Conservation (phyloP, 495 filamentous ascomycete genomes). For the Clohesyomyces aquaticus region DNA sequence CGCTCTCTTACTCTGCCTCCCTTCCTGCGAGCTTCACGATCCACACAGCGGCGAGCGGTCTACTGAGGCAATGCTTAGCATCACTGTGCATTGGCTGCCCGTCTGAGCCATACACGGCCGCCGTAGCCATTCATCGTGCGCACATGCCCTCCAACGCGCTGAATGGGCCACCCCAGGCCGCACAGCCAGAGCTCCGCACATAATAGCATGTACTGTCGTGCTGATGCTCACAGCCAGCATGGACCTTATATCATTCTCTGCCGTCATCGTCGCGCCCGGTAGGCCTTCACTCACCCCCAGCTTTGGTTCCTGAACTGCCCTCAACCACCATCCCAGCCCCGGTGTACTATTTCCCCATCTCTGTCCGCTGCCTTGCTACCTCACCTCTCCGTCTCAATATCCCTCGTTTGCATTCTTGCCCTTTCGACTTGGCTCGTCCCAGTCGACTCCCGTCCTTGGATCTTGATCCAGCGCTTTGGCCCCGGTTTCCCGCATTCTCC, state of each 20-base stretch:
- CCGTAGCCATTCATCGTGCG: constrained; percentile 17
- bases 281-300: neutral
- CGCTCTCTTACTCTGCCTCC: constrained; percentile 13
- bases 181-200: neutral
- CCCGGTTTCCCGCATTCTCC: constrained; percentile 27
- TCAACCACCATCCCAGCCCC: neutral
- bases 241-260: constrained; percentile 28
- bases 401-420: constrained; percentile 29
- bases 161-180: constrained; percentile 6
- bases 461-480: constrained; percentile 37
- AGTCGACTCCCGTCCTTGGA: constrained; percentile 7
- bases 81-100: constrained; percentile 23
- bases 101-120: neutral
- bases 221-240: constrained; percentile 33
- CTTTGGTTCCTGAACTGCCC: neutral
- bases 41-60: constrained; percentile 1
- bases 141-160: constrained; percentile 16
- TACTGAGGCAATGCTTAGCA: constrained; percentile 27
- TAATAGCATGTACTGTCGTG: constrained; percentile 8
- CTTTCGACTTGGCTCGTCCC: neutral
- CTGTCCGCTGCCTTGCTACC: neutral
- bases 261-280: constrained; percentile 19
- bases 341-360: neutral
- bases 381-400: constrained; percentile 2
- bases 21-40: constrained; percentile 20